A percentile compares a stretch with the other conserved stretches of the same genome.
phyloP scores from a whole-genome alignment of 2,329 filamentous ascomycete genomes.

The Talaromyces amestolkiae region DNA sequence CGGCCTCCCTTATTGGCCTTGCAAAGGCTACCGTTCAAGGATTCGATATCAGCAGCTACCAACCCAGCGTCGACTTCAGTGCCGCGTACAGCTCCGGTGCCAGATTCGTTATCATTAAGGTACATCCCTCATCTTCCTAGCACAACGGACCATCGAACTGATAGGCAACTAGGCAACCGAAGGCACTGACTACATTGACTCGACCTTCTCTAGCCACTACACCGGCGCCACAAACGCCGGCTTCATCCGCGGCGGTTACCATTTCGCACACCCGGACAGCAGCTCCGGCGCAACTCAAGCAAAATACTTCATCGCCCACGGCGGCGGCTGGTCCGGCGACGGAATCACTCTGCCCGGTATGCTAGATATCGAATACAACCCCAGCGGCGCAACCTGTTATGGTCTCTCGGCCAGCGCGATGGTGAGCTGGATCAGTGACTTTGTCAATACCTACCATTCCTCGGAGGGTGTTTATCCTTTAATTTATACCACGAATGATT shows the following conservation, averaged over 20 bases:
- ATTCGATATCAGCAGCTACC: slow-evolving; percentile 35
- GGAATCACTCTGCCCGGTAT: slow-evolving; percentile 57
- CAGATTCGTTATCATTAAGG: slow-evolving; percentile 38
- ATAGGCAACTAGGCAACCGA: slow-evolving; percentile 50
- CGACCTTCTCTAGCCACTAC: slow-evolving; percentile 52
- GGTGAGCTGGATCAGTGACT: slow-evolving; percentile 55
- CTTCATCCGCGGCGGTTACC: slow-evolving; percentile 57
- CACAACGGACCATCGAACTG: neutral
- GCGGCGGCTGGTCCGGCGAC: slow-evolving; percentile 55
- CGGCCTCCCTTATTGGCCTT: slow-evolving; percentile 15
- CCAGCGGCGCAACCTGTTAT: slow-evolving; percentile 43
- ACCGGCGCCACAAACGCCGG: slow-evolving; percentile 50
- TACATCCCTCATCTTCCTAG: neutral
- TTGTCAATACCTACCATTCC: slow-evolving; percentile 51
- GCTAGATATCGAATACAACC: slow-evolving; percentile 54
- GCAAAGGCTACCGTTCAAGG: slow-evolving; percentile 29
- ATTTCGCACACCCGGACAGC: slow-evolving; percentile 52
- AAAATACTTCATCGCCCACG: slow-evolving; percentile 52
- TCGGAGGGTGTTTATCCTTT: slow-evolving; percentile 51
- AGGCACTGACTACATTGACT: slow-evolving; percentile 48
- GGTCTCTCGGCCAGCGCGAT: slow-evolving; percentile 47
- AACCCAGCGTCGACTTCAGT: slow-evolving; percentile 29
- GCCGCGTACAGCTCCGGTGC: slow-evolving; percentile 30
- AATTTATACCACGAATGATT: slow-evolving; percentile 54
- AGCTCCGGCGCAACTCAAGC: slow-evolving; percentile 51